Conservation (phyloP, 106 monocot species). For the Alisma plantagoaquatica region DNA sequence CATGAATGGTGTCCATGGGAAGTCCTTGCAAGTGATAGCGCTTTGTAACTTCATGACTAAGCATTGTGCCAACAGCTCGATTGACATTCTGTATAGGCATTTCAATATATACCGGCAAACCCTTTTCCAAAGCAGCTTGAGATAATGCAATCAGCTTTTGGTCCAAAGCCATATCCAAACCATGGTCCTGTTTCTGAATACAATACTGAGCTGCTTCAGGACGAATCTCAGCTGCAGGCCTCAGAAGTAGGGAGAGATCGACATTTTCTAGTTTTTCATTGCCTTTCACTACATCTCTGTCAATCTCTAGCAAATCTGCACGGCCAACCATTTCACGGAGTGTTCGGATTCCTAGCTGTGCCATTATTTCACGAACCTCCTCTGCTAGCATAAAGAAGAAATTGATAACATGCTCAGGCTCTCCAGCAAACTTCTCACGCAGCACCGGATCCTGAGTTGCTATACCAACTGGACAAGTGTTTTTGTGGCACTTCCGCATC, state of each 20-base stretch:
- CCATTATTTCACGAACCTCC: constrained; percentile 95
- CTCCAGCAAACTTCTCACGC: constrained; percentile 89
- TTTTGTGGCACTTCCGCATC: constrained; percentile 99
- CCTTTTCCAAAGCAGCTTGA: constrained; percentile 58
- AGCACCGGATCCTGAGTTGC: constrained; percentile 97
- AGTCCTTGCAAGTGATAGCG: constrained; percentile 69
- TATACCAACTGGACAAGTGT: constrained; percentile 96
- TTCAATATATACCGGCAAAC: constrained; percentile 68
- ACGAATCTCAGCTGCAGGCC: constrained; percentile 82
- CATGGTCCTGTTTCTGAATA: constrained; percentile 93
- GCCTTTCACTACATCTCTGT: constrained; percentile 58
- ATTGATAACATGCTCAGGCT: constrained; percentile 97
- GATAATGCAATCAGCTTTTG: constrained; percentile 56
- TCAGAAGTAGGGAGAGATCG: constrained; percentile 69
- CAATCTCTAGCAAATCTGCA: constrained; percentile 86
- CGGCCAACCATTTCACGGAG: constrained; percentile 91
- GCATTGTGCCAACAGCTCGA: constrained; percentile 98
- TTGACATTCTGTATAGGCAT: constrained; percentile 65
- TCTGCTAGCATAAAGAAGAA: constrained; percentile 99
- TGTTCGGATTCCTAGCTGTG: constrained; percentile 74
- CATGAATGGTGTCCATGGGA: constrained; percentile 72
- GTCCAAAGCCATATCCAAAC: constrained; percentile 84
- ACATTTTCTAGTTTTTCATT: constrained; percentile 91
- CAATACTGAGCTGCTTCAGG: constrained; percentile 88
- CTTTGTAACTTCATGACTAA: constrained; percentile 95